A percentile compares a stretch with the other conserved stretches of the same genome.
Conservation (phyloP, 148 eudicot genomes). For the Agrostemma githago region DNA sequence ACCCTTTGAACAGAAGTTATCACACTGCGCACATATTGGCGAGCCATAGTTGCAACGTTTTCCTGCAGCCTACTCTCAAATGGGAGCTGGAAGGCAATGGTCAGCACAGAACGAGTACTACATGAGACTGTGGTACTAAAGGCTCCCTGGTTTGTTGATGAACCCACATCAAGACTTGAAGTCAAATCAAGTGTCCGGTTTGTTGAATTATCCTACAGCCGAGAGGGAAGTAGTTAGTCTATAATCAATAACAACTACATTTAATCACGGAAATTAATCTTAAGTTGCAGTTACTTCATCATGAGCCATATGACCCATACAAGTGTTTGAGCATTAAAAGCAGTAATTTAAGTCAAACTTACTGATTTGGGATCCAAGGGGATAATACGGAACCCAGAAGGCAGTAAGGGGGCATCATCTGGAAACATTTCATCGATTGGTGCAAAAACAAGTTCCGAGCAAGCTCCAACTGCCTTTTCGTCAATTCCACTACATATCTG, state of each 20-base stretch:
- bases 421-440: conserved; percentile 10
- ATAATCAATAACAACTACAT: no score
- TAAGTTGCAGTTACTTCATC: no score
- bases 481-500: conserved; percentile 11
- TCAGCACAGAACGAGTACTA: conserved; percentile 45
- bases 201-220: conserved; percentile 71
- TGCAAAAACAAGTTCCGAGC: conserved; percentile 7
- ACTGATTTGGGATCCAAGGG: conserved; percentile 4
- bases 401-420: conserved; percentile 8
- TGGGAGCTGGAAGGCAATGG: conserved; percentile 83
- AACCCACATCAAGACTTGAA: conserved; percentile 79
- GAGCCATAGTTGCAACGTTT: conserved; percentile 67
- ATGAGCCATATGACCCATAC: no score
- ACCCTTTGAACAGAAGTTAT: conserved; percentile 74
- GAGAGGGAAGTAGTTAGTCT: conserved; percentile 41
- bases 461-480: conserved; percentile 9
- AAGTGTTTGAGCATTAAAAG: not conserved
- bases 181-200: conserved; percentile 69
- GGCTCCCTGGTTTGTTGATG: conserved; percentile 38
- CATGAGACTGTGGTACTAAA: conserved; percentile 19
- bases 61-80: conserved; percentile 73
- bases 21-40: conserved; percentile 68
- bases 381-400: conserved; percentile 11
- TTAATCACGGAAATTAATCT: no score
- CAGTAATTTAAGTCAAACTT: not conserved